Conservation (phyloP, 805 yeast species). For the Ogataea methanolica region DNA sequence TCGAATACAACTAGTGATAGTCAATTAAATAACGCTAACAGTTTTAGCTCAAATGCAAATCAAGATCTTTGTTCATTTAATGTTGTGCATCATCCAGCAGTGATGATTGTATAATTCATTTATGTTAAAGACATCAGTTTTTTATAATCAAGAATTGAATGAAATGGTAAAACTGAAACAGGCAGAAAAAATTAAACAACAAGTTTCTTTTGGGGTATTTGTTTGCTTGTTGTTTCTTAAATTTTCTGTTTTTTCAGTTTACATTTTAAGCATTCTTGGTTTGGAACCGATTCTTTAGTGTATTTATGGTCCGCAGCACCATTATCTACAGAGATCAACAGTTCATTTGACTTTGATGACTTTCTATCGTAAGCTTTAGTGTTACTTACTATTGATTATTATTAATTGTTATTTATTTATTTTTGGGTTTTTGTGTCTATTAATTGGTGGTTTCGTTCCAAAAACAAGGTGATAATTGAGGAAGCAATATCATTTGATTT, state of each 20-base stretch:
- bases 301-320: constrained; percentile 36
- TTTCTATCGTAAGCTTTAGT: constrained; percentile 13
- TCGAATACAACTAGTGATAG: constrained; percentile 4
- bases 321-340: constrained; percentile 27
- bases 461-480: no score
- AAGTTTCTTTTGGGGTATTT: constrained; percentile 14
- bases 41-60: constrained; percentile 16
- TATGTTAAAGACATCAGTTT: constrained; percentile 3
- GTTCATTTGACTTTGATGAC: constrained; percentile 31
- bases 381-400: background rate
- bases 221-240: constrained; percentile 10
- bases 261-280: constrained; percentile 1
- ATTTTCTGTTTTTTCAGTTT: background rate
- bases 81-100: constrained; percentile 40
- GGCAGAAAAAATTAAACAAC: background rate
- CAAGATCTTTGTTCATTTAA: constrained; percentile 31
- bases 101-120: constrained; percentile 23
- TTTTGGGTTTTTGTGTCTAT: background rate
- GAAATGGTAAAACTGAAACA: background rate
- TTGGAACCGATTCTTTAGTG: background rate
- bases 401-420: background rate
- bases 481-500: no score
- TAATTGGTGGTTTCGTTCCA: background rate
- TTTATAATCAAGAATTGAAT: background rate
- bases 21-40: background rate